Base-by-base conservation (phyloP, 768 basidiomycete species). In the Rickenella mellea region DNA sequence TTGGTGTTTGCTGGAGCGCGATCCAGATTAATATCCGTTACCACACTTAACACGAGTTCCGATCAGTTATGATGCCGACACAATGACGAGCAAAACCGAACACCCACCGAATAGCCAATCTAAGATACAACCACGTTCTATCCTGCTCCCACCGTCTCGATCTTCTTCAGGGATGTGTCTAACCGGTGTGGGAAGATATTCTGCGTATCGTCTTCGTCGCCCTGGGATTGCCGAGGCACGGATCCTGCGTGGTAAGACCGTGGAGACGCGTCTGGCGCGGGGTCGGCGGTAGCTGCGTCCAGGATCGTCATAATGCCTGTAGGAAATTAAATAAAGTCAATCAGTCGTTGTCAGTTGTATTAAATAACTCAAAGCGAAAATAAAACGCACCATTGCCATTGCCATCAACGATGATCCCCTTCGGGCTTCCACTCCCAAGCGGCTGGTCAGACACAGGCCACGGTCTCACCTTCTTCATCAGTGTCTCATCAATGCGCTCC, bases 201-300 rank as follows among this genome's bases (percentile, higher is more conserved):
- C 24, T 48, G 42, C 12, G 44, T 27, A 42, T 50, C 15, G 22
- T 39, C 14, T 41, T 51, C 43, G 19, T 50, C 45, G 37, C 55
- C 20, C 26, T 58, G 52, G 50, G 45, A 48, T 35, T 49, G 43
- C 28, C 43, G 41, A 15, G 54, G 45, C 14, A 14, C 41, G 30
- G 38, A 41, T 33, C 44, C 43, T 22, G 44, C 50, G 45, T 9
- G 64, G 59, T n/a, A 0, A 68, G 67, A 25, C 59, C 62, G 67
- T n/a, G 73, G 72, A 46, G 79, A 83, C 56, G 89, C 83, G 3
- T 89, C 64, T 42, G 75, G 74, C 0, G 82, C 86, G 3, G 89
- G 70, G 29, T 89, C 86, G 40, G 85, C 76, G 1, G 86, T 89
- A 0, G 83, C 86, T 0, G 83, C 83, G 47, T 81, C 80, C 14